A percentile compares a stretch with the other conserved stretches of the same genome.
Evolutionary conservation across 2,329 filamentous ascomycete species (phyloP).

Genomic region (Lachnellula cervina): DNA sequence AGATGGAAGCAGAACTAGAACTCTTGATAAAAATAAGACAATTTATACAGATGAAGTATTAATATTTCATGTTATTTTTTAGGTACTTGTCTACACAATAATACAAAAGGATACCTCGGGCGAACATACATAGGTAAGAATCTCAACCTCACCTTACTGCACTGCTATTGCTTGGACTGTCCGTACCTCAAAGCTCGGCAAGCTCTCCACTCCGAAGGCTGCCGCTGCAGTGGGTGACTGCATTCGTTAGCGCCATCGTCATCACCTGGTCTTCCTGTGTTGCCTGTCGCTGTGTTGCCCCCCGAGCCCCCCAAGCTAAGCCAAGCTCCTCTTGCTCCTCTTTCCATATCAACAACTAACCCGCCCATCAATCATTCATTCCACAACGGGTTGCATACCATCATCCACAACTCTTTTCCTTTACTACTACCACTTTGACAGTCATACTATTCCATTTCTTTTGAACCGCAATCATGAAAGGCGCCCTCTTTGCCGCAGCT

Average conservation of each 20-base stretch:
- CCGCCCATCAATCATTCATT: conserved; percentile 6
- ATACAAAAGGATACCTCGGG: too few species aligned
- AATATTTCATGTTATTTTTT: too few species aligned
- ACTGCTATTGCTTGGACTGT: too few species aligned
- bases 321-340: neutral
- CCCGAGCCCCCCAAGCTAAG: conserved; percentile 1
- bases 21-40: too few species aligned
- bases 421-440: conserved; percentile 19
- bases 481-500: conserved; percentile 70
- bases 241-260: neutral
- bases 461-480: conserved; percentile 66
- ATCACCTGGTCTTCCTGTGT: neutral
- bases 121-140: too few species aligned
- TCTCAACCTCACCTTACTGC: too few species aligned
- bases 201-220: too few species aligned
- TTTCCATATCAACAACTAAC: conserved; percentile 16
- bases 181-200: too few species aligned
- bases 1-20: too few species aligned
- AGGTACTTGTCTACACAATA: too few species aligned
- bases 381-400: conserved; percentile 15
- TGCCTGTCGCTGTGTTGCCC: neutral
- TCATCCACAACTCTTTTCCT: conserved; percentile 4
- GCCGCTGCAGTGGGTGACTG: too few species aligned
- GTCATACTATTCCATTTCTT: conserved; percentile 12
- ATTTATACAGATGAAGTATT: too few species aligned